Percentiles rank a stretch among this genome's conserved stretches.
Conservation (phyloP, 2,329 filamentous ascomycete genomes). For the Hypoxylon sp. region DNA sequence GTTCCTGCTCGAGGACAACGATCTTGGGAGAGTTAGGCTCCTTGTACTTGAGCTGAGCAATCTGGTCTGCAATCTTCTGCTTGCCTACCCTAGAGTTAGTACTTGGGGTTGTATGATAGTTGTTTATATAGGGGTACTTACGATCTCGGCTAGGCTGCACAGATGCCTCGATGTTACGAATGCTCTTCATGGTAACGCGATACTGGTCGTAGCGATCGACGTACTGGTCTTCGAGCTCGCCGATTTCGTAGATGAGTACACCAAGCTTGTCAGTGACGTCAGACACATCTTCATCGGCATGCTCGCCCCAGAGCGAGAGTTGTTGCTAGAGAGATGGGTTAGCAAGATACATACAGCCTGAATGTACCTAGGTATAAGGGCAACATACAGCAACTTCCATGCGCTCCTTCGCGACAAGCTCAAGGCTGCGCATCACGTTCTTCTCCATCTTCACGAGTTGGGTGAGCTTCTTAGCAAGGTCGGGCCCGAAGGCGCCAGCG, state of each 20-base stretch:
- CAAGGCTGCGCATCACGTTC: conserved; percentile 99
- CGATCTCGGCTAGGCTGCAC: conserved; percentile 98
- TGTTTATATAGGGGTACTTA: conserved; percentile 61
- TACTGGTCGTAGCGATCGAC: conserved; percentile 99
- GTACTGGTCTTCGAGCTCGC: conserved; percentile 97
- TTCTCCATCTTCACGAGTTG: conserved; percentile 99
- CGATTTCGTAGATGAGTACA: conserved; percentile 97
- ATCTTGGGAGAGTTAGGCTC: conserved; percentile 98
- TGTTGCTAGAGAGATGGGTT: conserved; percentile 77
- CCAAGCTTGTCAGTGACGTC: conserved; percentile 99
- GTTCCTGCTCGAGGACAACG: conserved; percentile 96
- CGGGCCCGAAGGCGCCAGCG: conserved; percentile 82
- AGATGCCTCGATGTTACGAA: conserved; percentile 98
- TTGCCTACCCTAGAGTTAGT: conserved; percentile 74
- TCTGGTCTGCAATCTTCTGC: conserved; percentile 99
- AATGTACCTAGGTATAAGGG: neutral
- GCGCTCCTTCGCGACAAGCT: conserved; percentile 92
- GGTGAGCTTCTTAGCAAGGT: conserved; percentile 96
- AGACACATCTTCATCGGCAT: conserved; percentile 95
- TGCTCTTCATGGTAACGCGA: conserved; percentile 98
- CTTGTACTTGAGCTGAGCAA: conserved; percentile 99
- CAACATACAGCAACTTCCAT: conserved; percentile 95
- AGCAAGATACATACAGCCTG: conserved; percentile 18
- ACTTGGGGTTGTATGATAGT: conserved; percentile 8
- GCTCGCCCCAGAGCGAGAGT: conserved; percentile 97